Percentiles rank a stretch among this genome's conserved stretches.
These are phyloP conservation scores for Mycena vitilis DNA, from an alignment of 768 basidiomycete genomes.

Conservation along the genomic window DNA sequence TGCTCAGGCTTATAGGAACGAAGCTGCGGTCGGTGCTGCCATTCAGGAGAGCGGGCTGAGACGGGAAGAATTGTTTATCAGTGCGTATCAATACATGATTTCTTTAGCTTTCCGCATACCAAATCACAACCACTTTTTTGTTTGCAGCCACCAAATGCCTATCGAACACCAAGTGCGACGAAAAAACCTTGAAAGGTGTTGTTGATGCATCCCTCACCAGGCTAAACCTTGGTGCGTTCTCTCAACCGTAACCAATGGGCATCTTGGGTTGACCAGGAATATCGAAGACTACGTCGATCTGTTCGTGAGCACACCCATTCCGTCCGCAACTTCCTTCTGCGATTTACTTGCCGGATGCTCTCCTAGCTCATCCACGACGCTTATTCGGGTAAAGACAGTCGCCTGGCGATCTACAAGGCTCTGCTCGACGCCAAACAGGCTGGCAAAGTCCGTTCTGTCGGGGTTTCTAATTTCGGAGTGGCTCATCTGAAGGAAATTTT, in stretches of 20 bases:
- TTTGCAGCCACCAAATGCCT: conserved; percentile 69
- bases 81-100: conserved; percentile 53
- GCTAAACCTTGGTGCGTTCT: conserved; percentile 67
- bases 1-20: conserved; percentile 77
- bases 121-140: conserved; percentile 4
- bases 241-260: not conserved
- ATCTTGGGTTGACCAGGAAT: not conserved
- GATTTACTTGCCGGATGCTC: not conserved
- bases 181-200: conserved; percentile 66
- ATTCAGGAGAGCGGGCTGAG: conserved; percentile 65
- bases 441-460: conserved; percentile 79
- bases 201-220: conserved; percentile 71
- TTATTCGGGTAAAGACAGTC: conserved; percentile 67
- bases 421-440: conserved; percentile 68
- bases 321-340: not conserved
- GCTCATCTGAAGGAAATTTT: conserved; percentile 83
- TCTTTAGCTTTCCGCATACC: conserved; percentile 3
- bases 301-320: conserved; percentile 47
- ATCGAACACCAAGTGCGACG: conserved; percentile 71
- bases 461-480: conserved; percentile 84
- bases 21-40: conserved; percentile 70
- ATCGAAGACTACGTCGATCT: conserved; percentile 72
- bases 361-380: conserved; percentile 76
- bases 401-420: conserved; percentile 79
- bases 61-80: conserved; percentile 77